Evolutionary conservation across 75 land plant species (phyloP).

Genomic region (Cupressus sempervirens): DNA sequence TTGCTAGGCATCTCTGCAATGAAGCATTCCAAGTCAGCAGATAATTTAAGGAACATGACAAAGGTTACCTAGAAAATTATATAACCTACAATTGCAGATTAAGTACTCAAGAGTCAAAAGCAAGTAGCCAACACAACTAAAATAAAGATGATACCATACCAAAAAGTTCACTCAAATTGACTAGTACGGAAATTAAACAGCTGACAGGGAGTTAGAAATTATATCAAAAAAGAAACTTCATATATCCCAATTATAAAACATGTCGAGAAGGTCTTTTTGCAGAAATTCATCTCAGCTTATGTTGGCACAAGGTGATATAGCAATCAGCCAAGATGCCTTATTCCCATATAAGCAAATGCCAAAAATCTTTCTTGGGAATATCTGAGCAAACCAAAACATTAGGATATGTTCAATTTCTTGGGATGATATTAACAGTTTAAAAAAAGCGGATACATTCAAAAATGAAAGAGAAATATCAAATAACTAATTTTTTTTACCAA

Average conservation of each 20-base stretch:
- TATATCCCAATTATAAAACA: not conserved
- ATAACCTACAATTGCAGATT: not conserved
- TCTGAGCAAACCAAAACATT: not conserved
- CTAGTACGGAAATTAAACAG: not conserved
- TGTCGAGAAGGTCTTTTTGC: not conserved
- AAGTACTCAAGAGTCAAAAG: not conserved
- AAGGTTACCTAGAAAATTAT: not conserved
- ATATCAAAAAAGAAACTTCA: not conserved
- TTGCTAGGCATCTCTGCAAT: slow-evolving; percentile 58
- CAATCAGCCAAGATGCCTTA: not conserved
- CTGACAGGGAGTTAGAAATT: not conserved
- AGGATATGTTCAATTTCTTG: too few species aligned
- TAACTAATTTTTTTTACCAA: too few species aligned
- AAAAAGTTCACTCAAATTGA: not conserved
- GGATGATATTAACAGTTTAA: too few species aligned
- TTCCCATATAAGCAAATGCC: too few species aligned
- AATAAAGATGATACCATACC: not conserved
- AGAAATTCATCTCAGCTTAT: not conserved
- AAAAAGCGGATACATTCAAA: too few species aligned
- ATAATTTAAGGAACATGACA: not conserved
- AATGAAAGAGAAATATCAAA: too few species aligned
- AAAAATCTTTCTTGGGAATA: not conserved
- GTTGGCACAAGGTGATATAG: not conserved
- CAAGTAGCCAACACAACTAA: not conserved
- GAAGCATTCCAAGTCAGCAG: not conserved